Evolutionary conservation across 345 rosid genomes (phyloP), one percentile per base, ranked within the genome.

Genomic region (Cardiospermum halicacabum): DNA sequence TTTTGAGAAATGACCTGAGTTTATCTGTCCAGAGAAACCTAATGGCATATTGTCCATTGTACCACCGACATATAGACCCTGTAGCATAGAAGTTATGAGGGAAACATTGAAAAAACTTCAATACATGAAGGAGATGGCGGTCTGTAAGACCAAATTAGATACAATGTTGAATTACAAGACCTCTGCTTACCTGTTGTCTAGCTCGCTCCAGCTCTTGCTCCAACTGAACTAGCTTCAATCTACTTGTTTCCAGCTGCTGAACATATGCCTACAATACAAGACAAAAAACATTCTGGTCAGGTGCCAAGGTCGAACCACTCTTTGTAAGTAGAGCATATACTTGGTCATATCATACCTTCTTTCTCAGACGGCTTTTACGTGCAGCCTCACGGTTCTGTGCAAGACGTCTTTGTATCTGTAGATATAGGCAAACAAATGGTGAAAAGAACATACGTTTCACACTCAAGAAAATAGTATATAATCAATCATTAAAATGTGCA

Each of bases 321-420:
- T 30, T 53, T n/a, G 28, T 53, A 55, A 26, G 60, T 21, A 25
- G 21, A 7, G 21, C 11, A 22, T 55, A 26, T 60, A 59, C 12
- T 11, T 48, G 1, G 24, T 18, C 51, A 47, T 56, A 42, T 64
- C 56, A 7, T 74, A 94, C 99, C 86, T 94, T 94, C 74, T 91
- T 94, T 71, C 99, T 82, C 72, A 94, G 56, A 56, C 99, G 97
- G 72, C 99, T 89, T 74, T 94, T 94, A 65, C 96, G 89, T 56
- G 99, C 99, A 78, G 99, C 99, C 79, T 91, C 97, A 3, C 97
- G 95, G 50, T 94, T 94, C 70, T 91, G 97, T 16, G 97, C 97
- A 26, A 91, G 97, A 51, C 99, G 87, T 73, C 97, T 85, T 72
- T 87, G 95, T 71, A 85, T 73, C 99, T 91, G 70, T 49, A 37